Evolutionary conservation across 164 flowering plant species (phyloP).

Genomic region (Tetracentron sinense): DNA sequence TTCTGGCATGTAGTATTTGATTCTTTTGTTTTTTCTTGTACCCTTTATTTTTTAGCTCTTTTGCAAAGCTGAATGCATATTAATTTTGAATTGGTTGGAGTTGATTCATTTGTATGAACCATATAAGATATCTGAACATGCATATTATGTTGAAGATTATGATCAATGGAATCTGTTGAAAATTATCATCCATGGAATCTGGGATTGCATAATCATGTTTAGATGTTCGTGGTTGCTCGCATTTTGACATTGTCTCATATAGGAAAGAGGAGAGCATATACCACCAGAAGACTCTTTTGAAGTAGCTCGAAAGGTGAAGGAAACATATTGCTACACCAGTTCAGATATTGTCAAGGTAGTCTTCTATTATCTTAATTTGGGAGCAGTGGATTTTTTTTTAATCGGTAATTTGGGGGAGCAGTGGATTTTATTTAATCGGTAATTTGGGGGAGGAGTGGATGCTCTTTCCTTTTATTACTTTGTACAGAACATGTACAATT

Average conservation of each 20-base stretch:
- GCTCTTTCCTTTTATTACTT: background rate
- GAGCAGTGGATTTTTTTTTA: background rate
- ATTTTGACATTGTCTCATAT: slow-evolving; percentile 27
- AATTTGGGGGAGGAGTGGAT: no score
- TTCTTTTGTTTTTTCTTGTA: no score
- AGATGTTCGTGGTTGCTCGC: slow-evolving; percentile 5
- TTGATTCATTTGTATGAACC: background rate
- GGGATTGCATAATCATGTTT: background rate
- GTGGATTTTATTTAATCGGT: no score
- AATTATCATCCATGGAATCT: slow-evolving; percentile 1
- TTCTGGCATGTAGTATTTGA: no score
- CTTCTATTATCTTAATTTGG: background rate
- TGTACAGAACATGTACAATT: background rate
- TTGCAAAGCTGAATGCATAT: no score
- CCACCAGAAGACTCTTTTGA: slow-evolving; percentile 98
- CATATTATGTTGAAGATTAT: background rate
- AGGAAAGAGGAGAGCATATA: slow-evolving; percentile 99
- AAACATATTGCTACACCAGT: slow-evolving; percentile 85
- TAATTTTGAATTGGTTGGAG: no score
- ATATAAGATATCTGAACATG: no score
- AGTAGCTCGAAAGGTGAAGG: slow-evolving; percentile 96
- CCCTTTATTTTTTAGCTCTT: no score
- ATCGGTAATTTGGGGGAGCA: no score
- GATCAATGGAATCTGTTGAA: background rate
- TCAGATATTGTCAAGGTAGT: slow-evolving; percentile 95